These are phyloP conservation scores for Talinum fruticosum DNA, from an alignment of 148 eudicot genomes.

Conservation along the genomic window DNA sequence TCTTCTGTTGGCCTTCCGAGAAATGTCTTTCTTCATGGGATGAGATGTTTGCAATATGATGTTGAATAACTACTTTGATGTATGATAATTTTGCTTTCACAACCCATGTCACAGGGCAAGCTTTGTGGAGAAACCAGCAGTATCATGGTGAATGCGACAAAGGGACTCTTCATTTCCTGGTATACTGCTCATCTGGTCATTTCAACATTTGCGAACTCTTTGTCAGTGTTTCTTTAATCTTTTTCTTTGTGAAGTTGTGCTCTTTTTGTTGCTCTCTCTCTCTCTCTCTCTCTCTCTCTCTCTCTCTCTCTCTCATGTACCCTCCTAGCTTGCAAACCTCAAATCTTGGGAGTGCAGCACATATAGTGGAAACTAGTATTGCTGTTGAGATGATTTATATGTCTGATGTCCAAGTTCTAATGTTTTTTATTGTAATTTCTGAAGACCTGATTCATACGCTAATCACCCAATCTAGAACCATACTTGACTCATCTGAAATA, in stretches of 20 bases:
- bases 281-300: neutral
- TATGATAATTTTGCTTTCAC: neutral
- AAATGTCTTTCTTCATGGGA: neutral
- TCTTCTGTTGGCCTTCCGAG: neutral
- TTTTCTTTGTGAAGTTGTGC: neutral
- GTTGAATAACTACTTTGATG: neutral
- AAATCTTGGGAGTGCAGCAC: neutral
- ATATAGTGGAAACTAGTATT: neutral
- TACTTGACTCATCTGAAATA: neutral
- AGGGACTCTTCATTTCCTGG: slow-evolving; percentile 64
- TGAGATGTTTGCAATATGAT: neutral
- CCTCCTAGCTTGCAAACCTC: neutral
- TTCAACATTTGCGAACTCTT: neutral
- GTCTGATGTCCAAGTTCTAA: neutral
- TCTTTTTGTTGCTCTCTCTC: neutral
- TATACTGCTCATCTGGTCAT: slow-evolving; percentile 16
- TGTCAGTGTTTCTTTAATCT: neutral
- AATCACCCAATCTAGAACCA: neutral
- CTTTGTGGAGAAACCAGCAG: neutral
- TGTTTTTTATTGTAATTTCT: no score
- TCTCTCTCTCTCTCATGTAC: neutral
- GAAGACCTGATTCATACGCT: neutral
- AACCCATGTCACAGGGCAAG: neutral
- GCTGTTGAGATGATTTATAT: neutral
- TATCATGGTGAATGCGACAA: slow-evolving; percentile 59